phyloP scores from a whole-genome alignment of 2,329 filamentous ascomycete species.

The Leptographium flavum region DNA sequence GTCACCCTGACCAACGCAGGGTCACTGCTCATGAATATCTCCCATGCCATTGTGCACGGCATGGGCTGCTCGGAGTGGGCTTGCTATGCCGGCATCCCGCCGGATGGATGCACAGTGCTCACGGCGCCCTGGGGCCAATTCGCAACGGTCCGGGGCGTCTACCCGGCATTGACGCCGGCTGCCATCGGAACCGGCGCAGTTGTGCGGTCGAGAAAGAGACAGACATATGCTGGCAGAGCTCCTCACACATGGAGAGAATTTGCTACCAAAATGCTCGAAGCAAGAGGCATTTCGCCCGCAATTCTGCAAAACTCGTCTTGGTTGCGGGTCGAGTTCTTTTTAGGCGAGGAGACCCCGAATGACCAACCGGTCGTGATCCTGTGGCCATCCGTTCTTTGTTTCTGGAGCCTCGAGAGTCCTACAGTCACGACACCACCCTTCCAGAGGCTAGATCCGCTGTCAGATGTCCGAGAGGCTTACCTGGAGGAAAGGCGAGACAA shows the following conservation, averaged over 20 bases:
- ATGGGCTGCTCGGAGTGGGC: constrained; percentile 31
- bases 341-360: constrained; percentile 28
- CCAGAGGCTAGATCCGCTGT: constrained; percentile 7
- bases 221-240: neutral
- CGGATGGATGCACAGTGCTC: constrained; percentile 30
- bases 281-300: constrained; percentile 31
- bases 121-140: constrained; percentile 40
- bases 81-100: constrained; percentile 23
- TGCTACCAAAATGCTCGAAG: constrained; percentile 35
- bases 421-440: constrained; percentile 3
- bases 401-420: constrained; percentile 23
- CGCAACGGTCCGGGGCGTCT: constrained; percentile 24
- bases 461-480: constrained; percentile 6
- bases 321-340: constrained; percentile 26
- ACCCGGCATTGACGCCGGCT: neutral
- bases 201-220: constrained; percentile 1
- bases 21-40: constrained; percentile 34
- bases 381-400: constrained; percentile 41
- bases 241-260: constrained; percentile 18
- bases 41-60: constrained; percentile 31
- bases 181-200: neutral
- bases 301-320: constrained; percentile 30
- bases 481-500: constrained; percentile 5
- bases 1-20: constrained; percentile 43
- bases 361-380: constrained; percentile 29